Evolutionary conservation across 78 protist species (phyloP).

Genomic region (Dictyostelium intermedium): DNA sequence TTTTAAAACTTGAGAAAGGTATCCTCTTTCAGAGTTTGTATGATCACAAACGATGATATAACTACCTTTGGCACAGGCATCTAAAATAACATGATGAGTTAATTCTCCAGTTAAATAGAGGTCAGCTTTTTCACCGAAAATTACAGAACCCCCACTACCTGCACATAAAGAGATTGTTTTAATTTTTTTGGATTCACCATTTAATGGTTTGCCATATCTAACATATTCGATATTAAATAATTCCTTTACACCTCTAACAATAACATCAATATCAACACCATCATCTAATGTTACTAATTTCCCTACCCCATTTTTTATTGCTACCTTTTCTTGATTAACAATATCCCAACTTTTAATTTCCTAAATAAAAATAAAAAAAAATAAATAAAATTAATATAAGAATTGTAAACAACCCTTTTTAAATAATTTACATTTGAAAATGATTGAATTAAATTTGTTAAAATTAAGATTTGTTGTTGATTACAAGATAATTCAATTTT

Average conservation of each 20-base stretch:
- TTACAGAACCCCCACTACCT: slow-evolving; percentile 79
- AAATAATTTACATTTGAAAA: neutral
- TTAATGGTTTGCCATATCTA: slow-evolving; percentile 45
- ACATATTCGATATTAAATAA: slow-evolving; percentile 43
- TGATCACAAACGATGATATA: slow-evolving; percentile 88
- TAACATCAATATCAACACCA: slow-evolving; percentile 19
- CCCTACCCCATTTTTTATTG: slow-evolving; percentile 20
- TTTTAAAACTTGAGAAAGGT: slow-evolving; percentile 46
- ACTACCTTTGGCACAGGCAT: slow-evolving; percentile 73
- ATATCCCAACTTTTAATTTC: neutral
- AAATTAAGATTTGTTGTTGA: neutral
- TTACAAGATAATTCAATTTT: neutral
- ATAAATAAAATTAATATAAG: too few relatives aligned
- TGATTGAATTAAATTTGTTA: neutral
- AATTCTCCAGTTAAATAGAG: slow-evolving; percentile 86
- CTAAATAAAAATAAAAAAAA: too few relatives aligned
- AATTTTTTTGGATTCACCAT: neutral
- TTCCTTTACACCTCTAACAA: slow-evolving; percentile 30
- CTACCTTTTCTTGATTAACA: neutral
- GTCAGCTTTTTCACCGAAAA: slow-evolving; percentile 56
- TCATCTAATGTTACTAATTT: slow-evolving; percentile 36
- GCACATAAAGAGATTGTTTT: slow-evolving; percentile 82
- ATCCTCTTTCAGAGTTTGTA: slow-evolving; percentile 86
- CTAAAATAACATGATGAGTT: slow-evolving; percentile 85
- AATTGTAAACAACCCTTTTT: too few relatives aligned